A percentile compares a stretch with the other conserved stretches of the same genome.
Evolutionary conservation across 805 yeast genomes (phyloP).

Genomic region (Candida silvicultrix): DNA sequence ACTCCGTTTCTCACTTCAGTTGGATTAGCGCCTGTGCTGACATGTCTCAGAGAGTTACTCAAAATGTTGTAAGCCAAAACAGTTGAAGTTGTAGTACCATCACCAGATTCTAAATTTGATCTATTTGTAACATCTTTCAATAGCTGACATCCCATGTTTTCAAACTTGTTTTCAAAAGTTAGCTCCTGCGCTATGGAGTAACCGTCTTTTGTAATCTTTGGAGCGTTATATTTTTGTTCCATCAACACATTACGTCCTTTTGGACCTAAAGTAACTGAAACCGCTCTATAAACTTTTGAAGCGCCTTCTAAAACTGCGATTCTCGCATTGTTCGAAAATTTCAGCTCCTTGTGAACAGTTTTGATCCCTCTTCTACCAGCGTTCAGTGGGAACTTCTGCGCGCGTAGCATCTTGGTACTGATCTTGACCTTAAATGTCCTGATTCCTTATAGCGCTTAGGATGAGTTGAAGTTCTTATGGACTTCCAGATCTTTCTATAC

Average conservation of each 20-base stretch:
- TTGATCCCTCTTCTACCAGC: slow-evolving; percentile 12
- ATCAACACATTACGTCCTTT: slow-evolving; percentile 95
- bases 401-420: not conserved
- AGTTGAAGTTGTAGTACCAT: slow-evolving; percentile 97
- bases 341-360: slow-evolving; percentile 75
- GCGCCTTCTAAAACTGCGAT: slow-evolving; percentile 93
- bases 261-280: slow-evolving; percentile 94
- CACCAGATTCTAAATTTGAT: slow-evolving; percentile 97
- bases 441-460: too few relatives aligned
- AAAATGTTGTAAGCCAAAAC: slow-evolving; percentile 93
- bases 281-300: slow-evolving; percentile 91
- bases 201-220: slow-evolving; percentile 98
- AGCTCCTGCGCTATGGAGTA: slow-evolving; percentile 92
- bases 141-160: slow-evolving; percentile 92
- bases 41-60: slow-evolving; percentile 92
- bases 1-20: slow-evolving; percentile 97
- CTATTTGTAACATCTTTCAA: slow-evolving; percentile 95
- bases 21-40: slow-evolving; percentile 98
- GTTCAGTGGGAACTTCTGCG: not conserved
- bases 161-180: slow-evolving; percentile 80
- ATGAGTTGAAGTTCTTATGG: too few relatives aligned
- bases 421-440: not conserved
- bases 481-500: not conserved
- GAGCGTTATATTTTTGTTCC: slow-evolving; percentile 95
- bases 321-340: slow-evolving; percentile 96